These are phyloP conservation scores for Rauvolfia tetraphylla DNA, from an alignment of 257 asterid species.

Conservation along the genomic window DNA sequence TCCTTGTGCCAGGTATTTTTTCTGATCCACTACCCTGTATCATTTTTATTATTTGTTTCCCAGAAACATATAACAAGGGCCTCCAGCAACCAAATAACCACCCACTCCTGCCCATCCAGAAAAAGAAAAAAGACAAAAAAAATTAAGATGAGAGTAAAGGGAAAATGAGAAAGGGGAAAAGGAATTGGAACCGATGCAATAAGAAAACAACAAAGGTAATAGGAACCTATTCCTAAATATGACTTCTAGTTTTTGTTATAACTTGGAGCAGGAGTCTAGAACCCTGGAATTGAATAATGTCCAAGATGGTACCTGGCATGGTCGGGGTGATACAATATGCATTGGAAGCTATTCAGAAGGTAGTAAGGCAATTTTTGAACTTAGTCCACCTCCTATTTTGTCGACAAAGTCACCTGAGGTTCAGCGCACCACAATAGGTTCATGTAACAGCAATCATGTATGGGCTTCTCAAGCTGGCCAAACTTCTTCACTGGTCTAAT, in stretches of 20 bases:
- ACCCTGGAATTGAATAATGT: slow-evolving; percentile 97
- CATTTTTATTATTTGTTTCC: neutral
- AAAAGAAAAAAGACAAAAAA: neutral
- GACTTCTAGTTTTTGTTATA: neutral
- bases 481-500: neutral
- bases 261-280: slow-evolving; percentile 73
- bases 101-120: neutral
- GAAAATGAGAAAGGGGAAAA: neutral
- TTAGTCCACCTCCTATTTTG: slow-evolving; percentile 37
- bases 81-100: neutral
- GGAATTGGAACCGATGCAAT: neutral
- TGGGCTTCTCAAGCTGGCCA: slow-evolving; percentile 11
- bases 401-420: slow-evolving; percentile 48
- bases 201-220: neutral
- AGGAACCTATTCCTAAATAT: neutral
- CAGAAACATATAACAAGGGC: neutral
- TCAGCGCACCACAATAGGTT: slow-evolving; percentile 23
- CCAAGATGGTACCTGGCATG: slow-evolving; percentile 91
- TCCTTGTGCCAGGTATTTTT: slow-evolving; percentile 73
- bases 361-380: slow-evolving; percentile 32
- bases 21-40: slow-evolving; percentile 11
- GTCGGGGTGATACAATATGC: slow-evolving; percentile 90
- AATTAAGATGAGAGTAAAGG: neutral
- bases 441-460: slow-evolving; percentile 22
- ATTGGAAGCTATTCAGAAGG: slow-evolving; percentile 58